These are phyloP conservation scores for Hypoxylon perforatum DNA, from an alignment of 495 filamentous ascomycete genomes.

Conservation along the genomic window DNA sequence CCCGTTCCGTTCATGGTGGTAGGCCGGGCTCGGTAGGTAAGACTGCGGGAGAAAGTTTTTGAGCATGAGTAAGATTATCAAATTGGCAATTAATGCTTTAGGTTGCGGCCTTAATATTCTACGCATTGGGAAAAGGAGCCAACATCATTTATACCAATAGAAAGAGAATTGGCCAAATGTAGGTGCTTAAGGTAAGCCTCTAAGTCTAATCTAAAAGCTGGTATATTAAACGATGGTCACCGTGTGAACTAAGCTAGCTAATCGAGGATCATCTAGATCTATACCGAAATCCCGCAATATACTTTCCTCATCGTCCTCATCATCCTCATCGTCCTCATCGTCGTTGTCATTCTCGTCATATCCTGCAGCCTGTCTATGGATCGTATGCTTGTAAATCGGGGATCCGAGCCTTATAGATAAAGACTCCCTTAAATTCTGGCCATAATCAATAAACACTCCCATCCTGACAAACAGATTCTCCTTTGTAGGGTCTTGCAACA, in stretches of 20 bases:
- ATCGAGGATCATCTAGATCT: background rate
- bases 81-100: background rate
- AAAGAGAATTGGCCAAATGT: too few relatives aligned
- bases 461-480: background rate
- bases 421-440: background rate
- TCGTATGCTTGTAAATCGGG: too few relatives aligned
- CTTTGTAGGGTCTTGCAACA: background rate
- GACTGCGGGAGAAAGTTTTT: background rate
- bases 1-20: constrained; percentile 4
- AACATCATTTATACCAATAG: too few relatives aligned
- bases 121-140: background rate
- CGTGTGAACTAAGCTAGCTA: background rate
- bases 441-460: background rate
- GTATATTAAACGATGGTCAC: background rate
- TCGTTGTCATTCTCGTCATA: too few relatives aligned
- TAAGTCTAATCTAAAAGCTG: too few relatives aligned
- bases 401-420: background rate
- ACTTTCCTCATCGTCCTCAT: too few relatives aligned
- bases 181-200: too few relatives aligned
- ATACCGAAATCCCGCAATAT: background rate
- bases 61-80: too few relatives aligned
- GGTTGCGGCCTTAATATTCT: too few relatives aligned
- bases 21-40: background rate
- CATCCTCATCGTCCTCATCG: too few relatives aligned
- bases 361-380: too few relatives aligned